A percentile compares a stretch with the other conserved stretches of the same genome.
Evolutionary conservation across 169 alveolate species (phyloP).

Genomic region (Plasmodium cynomolgi): DNA sequence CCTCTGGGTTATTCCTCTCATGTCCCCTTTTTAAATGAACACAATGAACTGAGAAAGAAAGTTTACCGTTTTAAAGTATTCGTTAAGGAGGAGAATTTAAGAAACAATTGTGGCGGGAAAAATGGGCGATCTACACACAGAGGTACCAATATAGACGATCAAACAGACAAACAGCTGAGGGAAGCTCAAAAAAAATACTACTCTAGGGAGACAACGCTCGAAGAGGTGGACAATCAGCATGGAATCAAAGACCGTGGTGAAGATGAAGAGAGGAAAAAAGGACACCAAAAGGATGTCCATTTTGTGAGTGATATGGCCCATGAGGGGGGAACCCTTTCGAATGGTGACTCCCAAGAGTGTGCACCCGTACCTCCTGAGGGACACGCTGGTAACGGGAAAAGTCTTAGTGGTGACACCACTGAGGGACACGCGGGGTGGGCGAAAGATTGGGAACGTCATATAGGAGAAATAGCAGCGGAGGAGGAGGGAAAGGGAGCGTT

Average conservation of each 20-base stretch:
- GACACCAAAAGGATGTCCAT: not conserved
- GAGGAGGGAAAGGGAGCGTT: not conserved
- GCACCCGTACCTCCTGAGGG: not conserved
- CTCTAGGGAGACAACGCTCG: not conserved
- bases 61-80: constrained; percentile 1
- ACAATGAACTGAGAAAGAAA: not conserved
- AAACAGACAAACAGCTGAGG: not conserved
- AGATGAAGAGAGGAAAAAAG: not conserved
- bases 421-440: not conserved
- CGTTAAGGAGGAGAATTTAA: not conserved
- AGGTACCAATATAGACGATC: not conserved
- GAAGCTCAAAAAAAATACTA: not conserved
- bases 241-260: not conserved
- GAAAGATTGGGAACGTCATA: not conserved
- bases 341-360: not conserved
- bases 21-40: constrained; percentile 1
- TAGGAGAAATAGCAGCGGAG: not conserved
- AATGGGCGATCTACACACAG: not conserved
- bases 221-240: not conserved
- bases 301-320: not conserved
- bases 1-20: not conserved
- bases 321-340: not conserved
- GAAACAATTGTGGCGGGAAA: not conserved
- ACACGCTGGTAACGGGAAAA: not conserved
- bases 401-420: not conserved